A percentile compares a stretch with the other conserved stretches of the same genome.
Conservation (phyloP, 1,139 yeast species). For the Debaryomyces coudertii region DNA sequence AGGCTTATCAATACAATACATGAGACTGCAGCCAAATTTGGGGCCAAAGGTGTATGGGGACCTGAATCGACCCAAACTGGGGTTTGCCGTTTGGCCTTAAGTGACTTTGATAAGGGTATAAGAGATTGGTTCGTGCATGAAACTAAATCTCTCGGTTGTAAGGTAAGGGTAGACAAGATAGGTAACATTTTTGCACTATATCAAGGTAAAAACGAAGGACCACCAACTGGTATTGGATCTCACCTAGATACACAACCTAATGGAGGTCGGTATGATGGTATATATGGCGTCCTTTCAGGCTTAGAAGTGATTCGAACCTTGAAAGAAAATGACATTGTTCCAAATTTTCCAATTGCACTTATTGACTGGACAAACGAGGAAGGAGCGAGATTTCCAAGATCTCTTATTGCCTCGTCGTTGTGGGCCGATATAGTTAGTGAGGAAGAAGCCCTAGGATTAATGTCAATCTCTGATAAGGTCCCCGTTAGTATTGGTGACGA, state of each 20-base stretch:
- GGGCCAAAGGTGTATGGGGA: conserved; percentile 68
- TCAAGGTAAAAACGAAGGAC: conserved; percentile 55
- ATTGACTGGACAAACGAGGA: conserved; percentile 79
- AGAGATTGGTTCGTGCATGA: conserved; percentile 69
- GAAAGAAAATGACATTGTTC: conserved; percentile 57
- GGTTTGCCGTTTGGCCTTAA: conserved; percentile 61
- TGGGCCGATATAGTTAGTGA: conserved; percentile 59
- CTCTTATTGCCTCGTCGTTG: conserved; percentile 66
- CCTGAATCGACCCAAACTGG: conserved; percentile 59
- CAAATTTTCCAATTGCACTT: conserved; percentile 66
- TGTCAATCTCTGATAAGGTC: conserved; percentile 55
- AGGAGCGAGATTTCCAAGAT: conserved; percentile 74
- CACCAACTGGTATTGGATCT: conserved; percentile 72
- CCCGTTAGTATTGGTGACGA: conserved; percentile 59
- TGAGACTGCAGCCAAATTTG: conserved; percentile 58
- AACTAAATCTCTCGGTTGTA: conserved; percentile 56
- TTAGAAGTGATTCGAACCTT: conserved; percentile 67
- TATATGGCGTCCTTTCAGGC: conserved; percentile 68
- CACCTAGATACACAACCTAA: conserved; percentile 81
- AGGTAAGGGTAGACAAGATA: conserved; percentile 58
- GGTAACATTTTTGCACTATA: conserved; percentile 70
- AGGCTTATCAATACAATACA: conserved; percentile 61
- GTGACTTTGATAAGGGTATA: conserved; percentile 63
- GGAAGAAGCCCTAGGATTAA: conserved; percentile 52
- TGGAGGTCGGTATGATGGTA: conserved; percentile 77